Evolutionary conservation across 192 early-diverging fungal species (phyloP).

Genomic region (Podila horticola): DNA sequence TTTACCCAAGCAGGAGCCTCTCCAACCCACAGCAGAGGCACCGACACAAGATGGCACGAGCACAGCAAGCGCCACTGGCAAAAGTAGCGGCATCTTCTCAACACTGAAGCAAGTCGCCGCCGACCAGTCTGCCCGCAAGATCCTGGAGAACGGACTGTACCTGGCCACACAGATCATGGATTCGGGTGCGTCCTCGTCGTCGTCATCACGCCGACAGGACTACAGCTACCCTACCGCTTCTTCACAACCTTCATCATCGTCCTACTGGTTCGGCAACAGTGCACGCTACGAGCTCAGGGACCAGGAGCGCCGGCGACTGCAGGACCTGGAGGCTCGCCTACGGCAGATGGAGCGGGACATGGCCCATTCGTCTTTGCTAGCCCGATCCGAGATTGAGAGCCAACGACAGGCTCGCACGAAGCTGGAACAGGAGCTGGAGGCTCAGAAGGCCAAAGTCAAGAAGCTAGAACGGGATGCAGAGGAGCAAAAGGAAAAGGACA

Average conservation of each 20-base stretch:
- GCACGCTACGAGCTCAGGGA: slow-evolving; percentile 3
- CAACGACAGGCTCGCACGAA: slow-evolving; percentile 26
- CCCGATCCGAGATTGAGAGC: slow-evolving; percentile 29
- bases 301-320: slow-evolving; percentile 22
- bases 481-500: slow-evolving; percentile 7
- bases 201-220: background rate
- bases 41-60: background rate
- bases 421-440: slow-evolving; percentile 35
- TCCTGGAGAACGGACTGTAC: slow-evolving; percentile 39
- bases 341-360: slow-evolving; percentile 40
- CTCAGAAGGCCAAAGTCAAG: slow-evolving; percentile 30
- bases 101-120: slow-evolving; percentile 20
- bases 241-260: background rate
- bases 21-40: background rate
- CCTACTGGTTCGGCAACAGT: slow-evolving; percentile 16
- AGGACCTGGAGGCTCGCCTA: slow-evolving; percentile 28
- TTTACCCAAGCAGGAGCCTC: slow-evolving; percentile 3
- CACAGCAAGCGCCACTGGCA: background rate
- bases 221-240: background rate
- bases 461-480: slow-evolving; percentile 36
- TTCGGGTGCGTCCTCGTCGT: slow-evolving; percentile 2
- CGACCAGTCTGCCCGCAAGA: background rate
- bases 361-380: slow-evolving; percentile 16
- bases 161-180: slow-evolving; percentile 33
- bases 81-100: slow-evolving; percentile 18